Evolutionary conservation across 768 basidiomycete species (phyloP), one percentile per base, ranked within the genome.

Genomic region (Podaxis carcinomalis): DNA sequence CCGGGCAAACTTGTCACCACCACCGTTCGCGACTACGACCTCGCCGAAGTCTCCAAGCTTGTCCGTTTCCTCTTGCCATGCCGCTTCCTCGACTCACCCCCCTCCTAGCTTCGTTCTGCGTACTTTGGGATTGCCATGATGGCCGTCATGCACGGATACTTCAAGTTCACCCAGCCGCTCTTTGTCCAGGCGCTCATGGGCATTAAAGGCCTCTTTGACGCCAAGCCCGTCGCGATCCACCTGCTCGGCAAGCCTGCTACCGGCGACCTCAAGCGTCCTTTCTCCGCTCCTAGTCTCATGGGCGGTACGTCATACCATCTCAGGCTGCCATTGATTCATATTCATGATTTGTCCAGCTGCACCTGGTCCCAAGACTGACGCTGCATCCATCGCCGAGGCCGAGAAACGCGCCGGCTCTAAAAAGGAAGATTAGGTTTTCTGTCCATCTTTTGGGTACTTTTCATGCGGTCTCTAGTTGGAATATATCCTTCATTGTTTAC

Each of bases 171-270:
- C 5, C 95, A 96, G 70, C 96, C 96, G 5, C 85, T 98, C 65
- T 96, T 98, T 77, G 90, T 98, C 65, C 96, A 98, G 73, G 84
- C 84, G 11, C 83, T 99, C 66, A 97, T 96, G 93, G 92, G 92
- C n/a, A 60, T 97, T 69, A 98, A 99, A 80, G 83, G 81, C 47
- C 73, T 95, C 28, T 92, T 90, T 73, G 95, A 98, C 68, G 87
- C 90, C 60, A 93, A 93, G 71, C 83, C 84, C 16, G 82, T 95
- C 64, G 80, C 87, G 40, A 88, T 99, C 62, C 88, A 96, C 78
- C 49, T 98, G 57, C 76, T 93, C 23, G 91, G 91, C 39, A 83
- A 88, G 72, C 78, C 83, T 14, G 86, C 95, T 1, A 88, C 88
- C 23, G 95, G 94, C 11, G 92, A 95, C 67, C 81, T 97, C 63